Evolutionary conservation across 2,329 filamentous ascomycete species (phyloP).

Genomic region (Pseudovirgaria hyperparasitica): DNA sequence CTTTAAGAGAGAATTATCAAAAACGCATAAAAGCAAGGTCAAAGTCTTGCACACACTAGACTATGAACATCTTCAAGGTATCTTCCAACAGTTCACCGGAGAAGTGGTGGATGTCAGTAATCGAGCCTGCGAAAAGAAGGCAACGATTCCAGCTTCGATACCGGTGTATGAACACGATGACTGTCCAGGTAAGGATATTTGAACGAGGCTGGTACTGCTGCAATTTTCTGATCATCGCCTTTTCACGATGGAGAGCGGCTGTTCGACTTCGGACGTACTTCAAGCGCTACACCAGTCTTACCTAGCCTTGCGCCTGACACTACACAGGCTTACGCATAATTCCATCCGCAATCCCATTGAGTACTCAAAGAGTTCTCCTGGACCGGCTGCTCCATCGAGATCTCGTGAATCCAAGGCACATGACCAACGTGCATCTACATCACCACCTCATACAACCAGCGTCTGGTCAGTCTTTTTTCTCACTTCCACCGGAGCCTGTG

Average conservation of each 20-base stretch:
- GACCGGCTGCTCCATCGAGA: constrained; percentile 65
- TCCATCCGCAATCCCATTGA: constrained; percentile 58
- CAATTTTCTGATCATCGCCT: constrained; percentile 2
- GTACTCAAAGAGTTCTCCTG: constrained; percentile 57
- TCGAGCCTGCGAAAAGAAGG: too few relatives aligned
- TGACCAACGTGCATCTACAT: constrained; percentile 84
- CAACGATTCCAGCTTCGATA: too few relatives aligned
- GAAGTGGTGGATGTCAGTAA: constrained; percentile 2
- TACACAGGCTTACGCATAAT: constrained; percentile 63
- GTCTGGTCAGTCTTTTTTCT: constrained; percentile 38
- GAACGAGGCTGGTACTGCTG: too few relatives aligned
- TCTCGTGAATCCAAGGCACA: constrained; percentile 58
- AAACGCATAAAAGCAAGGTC: constrained; percentile 11
- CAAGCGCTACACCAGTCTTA: background rate
- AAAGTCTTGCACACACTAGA: constrained; percentile 13
- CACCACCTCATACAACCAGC: constrained; percentile 55
- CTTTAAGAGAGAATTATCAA: constrained; percentile 18
- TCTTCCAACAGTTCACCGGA: constrained; percentile 14
- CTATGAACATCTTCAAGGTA: constrained; percentile 9
- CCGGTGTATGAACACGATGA: constrained; percentile 49
- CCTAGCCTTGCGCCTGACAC: constrained; percentile 1
- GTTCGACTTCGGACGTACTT: background rate
- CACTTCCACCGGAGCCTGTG: constrained; percentile 21
- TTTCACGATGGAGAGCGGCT: constrained; percentile 1
- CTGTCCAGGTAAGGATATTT: constrained; percentile 52